phyloP scores from a whole-genome alignment of 768 basidiomycete species.

The Termitomyces heimii region DNA sequence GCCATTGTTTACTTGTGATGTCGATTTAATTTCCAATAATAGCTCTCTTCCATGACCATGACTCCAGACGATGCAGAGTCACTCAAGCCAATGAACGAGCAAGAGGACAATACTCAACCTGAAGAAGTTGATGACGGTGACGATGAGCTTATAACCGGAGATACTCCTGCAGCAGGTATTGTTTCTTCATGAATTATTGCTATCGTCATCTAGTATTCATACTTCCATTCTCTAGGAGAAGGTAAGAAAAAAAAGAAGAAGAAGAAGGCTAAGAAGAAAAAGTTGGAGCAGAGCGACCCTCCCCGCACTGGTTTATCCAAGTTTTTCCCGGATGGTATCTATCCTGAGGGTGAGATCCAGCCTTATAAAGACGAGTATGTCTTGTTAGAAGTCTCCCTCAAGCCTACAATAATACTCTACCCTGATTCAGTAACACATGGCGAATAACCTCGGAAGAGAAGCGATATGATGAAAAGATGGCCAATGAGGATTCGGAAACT shows the following conservation, averaged over 20 bases:
- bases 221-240: slow-evolving; percentile 31
- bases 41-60: slow-evolving; percentile 2
- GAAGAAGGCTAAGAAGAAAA: slow-evolving; percentile 88
- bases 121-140: slow-evolving; percentile 19
- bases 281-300: slow-evolving; percentile 79
- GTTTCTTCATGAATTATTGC: not conserved
- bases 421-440: slow-evolving; percentile 66
- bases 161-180: slow-evolving; percentile 13
- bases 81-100: slow-evolving; percentile 7
- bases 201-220: not conserved
- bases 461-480: slow-evolving; percentile 72
- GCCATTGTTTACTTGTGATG: slow-evolving; percentile 8
- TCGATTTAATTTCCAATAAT: not conserved
- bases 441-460: slow-evolving; percentile 90
- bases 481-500: slow-evolving; percentile 72
- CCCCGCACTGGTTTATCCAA: slow-evolving; percentile 86
- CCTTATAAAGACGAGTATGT: slow-evolving; percentile 90
- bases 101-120: slow-evolving; percentile 1
- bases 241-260: slow-evolving; percentile 88
- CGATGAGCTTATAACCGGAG: slow-evolving; percentile 14
- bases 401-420: slow-evolving; percentile 1
- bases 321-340: slow-evolving; percentile 80
- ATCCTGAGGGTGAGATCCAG: slow-evolving; percentile 88
- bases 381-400: not conserved
- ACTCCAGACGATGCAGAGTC: slow-evolving; percentile 6